Conservation (phyloP, 805 yeast species). For the baker's yeast (Saccharomyces cerevisiae) region DNA sequence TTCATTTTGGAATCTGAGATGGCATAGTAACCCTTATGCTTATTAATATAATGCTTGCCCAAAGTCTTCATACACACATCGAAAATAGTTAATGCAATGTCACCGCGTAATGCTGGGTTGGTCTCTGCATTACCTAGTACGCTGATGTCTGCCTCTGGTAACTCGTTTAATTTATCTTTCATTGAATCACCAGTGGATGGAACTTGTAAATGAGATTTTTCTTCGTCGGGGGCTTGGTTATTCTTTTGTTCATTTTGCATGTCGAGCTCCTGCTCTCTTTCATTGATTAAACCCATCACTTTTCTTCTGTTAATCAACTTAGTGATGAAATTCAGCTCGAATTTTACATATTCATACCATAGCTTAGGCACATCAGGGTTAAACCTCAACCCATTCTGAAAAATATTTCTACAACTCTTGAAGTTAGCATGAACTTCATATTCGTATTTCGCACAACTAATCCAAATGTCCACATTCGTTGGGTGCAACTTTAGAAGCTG, state of each 20-base stretch:
- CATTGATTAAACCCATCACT: constrained; percentile 69
- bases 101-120: constrained; percentile 71
- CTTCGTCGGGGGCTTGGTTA: constrained; percentile 28
- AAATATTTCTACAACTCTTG: constrained; percentile 75
- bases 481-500: constrained; percentile 81
- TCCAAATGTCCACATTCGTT: constrained; percentile 84
- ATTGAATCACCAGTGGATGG: constrained; percentile 48
- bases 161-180: constrained; percentile 54
- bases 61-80: constrained; percentile 54
- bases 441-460: constrained; percentile 90
- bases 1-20: constrained; percentile 30
- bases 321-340: constrained; percentile 80
- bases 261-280: constrained; percentile 54
- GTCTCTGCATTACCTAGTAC: constrained; percentile 81
- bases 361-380: constrained; percentile 63
- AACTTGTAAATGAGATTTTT: constrained; percentile 31
- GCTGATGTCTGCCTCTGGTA: constrained; percentile 83
- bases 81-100: constrained; percentile 60
- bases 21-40: constrained; percentile 29
- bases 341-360: constrained; percentile 81
- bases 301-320: constrained; percentile 77
- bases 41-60: constrained; percentile 23
- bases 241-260: constrained; percentile 32
- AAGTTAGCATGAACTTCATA: constrained; percentile 83
- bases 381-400: constrained; percentile 79